Conservation (phyloP, 176 grass and related monocot genomes). For the Oryza rufipogon region DNA sequence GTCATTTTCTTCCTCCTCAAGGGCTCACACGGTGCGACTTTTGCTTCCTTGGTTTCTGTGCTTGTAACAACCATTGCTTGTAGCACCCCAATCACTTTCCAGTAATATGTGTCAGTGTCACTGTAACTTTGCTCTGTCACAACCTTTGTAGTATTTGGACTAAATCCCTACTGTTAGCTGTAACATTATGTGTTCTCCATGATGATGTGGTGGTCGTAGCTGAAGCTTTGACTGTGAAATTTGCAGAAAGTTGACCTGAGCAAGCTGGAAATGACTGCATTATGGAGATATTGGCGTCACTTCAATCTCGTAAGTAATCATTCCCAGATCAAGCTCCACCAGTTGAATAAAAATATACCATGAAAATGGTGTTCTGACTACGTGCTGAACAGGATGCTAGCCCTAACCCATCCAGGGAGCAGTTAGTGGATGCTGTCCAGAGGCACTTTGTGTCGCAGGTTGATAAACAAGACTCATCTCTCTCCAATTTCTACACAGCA, state of each 20-base stretch:
- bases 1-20: constrained; percentile 60
- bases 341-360: neutral
- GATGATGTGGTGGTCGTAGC: neutral
- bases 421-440: constrained; percentile 77
- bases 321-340: constrained; percentile 17
- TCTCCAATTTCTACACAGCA: constrained; percentile 25
- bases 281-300: constrained; percentile 89
- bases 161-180: neutral
- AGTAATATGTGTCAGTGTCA: constrained; percentile 17
- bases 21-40: constrained; percentile 55
- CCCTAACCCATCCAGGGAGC: constrained; percentile 81
- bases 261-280: constrained; percentile 79
- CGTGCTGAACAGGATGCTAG: constrained; percentile 54
- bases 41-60: constrained; percentile 23
- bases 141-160: constrained; percentile 16
- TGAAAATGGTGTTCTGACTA: constrained; percentile 22
- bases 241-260: constrained; percentile 86
- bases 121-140: constrained; percentile 30
- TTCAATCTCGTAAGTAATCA: constrained; percentile 70
- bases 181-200: too few species aligned
- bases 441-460: constrained; percentile 92
- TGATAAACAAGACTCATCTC: constrained; percentile 31
- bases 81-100: constrained; percentile 1
- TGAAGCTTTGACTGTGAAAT: neutral
- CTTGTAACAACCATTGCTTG: constrained; percentile 13